These are phyloP conservation scores for Fomitopsis pulvina DNA, from an alignment of 768 basidiomycete genomes.

Conservation along the genomic window DNA sequence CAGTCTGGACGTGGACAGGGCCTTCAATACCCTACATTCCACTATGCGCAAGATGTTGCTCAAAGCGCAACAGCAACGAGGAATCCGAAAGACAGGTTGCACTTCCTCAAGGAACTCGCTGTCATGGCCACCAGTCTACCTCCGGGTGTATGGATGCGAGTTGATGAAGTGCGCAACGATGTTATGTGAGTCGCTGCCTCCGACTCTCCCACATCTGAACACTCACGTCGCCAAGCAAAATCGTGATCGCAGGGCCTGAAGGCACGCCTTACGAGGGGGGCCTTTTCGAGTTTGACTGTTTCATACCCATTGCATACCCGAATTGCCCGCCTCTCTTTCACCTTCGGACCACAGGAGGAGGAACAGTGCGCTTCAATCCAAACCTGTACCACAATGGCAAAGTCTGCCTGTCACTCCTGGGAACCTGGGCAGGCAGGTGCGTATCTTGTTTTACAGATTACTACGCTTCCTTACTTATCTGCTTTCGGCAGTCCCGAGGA, in stretches of 20 bases:
- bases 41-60: constrained; percentile 28
- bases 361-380: constrained; percentile 47
- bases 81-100: constrained; percentile 39
- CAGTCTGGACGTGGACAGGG: constrained; percentile 15
- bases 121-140: constrained; percentile 51
- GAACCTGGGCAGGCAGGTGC: constrained; percentile 48
- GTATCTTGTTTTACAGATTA: neutral
- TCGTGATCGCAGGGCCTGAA: constrained; percentile 58
- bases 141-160: constrained; percentile 48
- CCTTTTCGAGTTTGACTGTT: constrained; percentile 59
- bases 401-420: constrained; percentile 49
- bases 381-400: constrained; percentile 45
- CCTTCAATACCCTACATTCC: constrained; percentile 23
- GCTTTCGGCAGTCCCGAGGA: constrained; percentile 28
- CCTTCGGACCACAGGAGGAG: constrained; percentile 46
- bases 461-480: neutral
- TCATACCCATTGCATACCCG: constrained; percentile 47
- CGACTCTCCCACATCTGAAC: neutral
- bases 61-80: constrained; percentile 33
- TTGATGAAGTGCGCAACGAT: constrained; percentile 53
- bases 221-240: constrained; percentile 29
- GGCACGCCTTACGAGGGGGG: constrained; percentile 65
- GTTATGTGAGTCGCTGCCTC: constrained; percentile 35
- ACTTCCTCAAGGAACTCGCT: constrained; percentile 51
- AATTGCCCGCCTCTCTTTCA: constrained; percentile 40